These are phyloP conservation scores for Lepiota subincarnata DNA, from an alignment of 768 basidiomycete species.

Conservation along the genomic window DNA sequence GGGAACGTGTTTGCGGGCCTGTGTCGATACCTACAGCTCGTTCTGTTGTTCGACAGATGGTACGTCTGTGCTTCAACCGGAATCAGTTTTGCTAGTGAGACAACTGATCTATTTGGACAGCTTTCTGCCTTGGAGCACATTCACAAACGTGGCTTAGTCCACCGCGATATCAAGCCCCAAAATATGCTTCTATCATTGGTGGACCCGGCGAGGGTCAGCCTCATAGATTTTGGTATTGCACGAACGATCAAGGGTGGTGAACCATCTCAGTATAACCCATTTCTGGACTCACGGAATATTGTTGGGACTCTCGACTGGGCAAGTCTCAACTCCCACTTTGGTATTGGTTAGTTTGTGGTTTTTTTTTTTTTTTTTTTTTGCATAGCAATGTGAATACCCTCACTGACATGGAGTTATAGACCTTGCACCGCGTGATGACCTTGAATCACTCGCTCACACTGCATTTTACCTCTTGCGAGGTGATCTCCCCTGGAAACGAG, in stretches of 20 bases:
- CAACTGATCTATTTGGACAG: no score
- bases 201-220: conserved; percentile 21
- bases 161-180: conserved; percentile 33
- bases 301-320: conserved; percentile 28
- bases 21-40: conserved; percentile 20
- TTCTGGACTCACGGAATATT: conserved; percentile 17
- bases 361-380: no score
- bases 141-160: conserved; percentile 27
- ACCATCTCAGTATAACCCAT: conserved; percentile 20
- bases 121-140: conserved; percentile 27
- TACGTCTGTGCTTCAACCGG: no score
- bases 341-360: conserved; percentile 23
- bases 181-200: conserved; percentile 26
- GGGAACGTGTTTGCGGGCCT: conserved; percentile 15
- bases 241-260: conserved; percentile 14
- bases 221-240: conserved; percentile 31
- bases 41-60: conserved; percentile 20
- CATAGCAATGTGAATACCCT: no score
- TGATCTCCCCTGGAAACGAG: conserved; percentile 29
- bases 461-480: conserved; percentile 55
- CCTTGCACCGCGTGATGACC: conserved; percentile 42
- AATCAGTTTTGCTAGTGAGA: no score
- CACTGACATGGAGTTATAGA: no score
- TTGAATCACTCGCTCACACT: conserved; percentile 53
- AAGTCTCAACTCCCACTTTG: conserved; percentile 29